A percentile compares a stretch with the other conserved stretches of the same genome.
phyloP scores from a whole-genome alignment of 192 early-diverging fungal genomes.

The Glomus cerebriforme region DNA sequence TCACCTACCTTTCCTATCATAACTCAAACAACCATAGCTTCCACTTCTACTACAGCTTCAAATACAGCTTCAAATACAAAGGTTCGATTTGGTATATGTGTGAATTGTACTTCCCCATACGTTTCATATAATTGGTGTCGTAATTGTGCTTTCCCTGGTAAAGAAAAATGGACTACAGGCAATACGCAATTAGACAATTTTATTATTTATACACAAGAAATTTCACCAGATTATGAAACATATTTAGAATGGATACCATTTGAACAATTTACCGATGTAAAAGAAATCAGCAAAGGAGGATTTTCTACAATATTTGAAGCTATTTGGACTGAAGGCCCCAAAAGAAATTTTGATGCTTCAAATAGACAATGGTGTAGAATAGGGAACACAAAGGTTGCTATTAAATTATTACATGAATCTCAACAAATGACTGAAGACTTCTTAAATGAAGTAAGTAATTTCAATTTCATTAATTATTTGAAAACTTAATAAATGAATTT shows the following conservation, averaged over 20 bases:
- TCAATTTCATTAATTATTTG: not conserved
- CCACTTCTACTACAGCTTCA: not conserved
- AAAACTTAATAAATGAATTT: not conserved
- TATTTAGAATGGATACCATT: constrained; percentile 4
- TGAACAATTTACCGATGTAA: not conserved
- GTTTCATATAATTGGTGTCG: not conserved
- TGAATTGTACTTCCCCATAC: not conserved
- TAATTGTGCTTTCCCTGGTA: not conserved
- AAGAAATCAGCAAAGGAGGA: not conserved
- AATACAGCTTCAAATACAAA: not conserved
- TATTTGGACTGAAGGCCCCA: constrained; percentile 4
- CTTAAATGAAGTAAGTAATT: not conserved
- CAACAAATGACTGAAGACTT: not conserved
- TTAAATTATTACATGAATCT: not conserved
- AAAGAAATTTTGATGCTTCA: not conserved
- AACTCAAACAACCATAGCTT: not conserved
- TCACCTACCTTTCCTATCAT: not conserved
- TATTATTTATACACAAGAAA: not conserved
- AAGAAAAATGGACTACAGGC: not conserved
- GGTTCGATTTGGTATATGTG: not conserved
- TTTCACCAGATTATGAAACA: not conserved
- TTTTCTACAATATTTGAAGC: not conserved
- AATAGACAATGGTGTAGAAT: not conserved
- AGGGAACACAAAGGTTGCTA: not conserved
- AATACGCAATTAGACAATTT: not conserved